phyloP scores from a whole-genome alignment of 176 grass and related monocot species.

The Musa acuminata region DNA sequence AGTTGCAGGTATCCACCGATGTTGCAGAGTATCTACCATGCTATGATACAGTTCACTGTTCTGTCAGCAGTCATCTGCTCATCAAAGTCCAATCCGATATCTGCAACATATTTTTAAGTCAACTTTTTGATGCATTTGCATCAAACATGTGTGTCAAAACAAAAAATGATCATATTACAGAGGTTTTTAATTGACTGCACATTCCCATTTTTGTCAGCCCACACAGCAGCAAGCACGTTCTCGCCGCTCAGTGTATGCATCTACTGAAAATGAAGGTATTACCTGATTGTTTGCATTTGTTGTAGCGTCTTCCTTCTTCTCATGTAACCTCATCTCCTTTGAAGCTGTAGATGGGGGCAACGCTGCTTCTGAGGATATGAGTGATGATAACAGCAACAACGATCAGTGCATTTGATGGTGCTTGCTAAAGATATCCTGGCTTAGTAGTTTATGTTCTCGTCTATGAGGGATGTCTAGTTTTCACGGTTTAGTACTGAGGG shows the following conservation, averaged over 20 bases:
- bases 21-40: neutral
- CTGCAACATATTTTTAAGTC: too few species aligned
- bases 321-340: conserved; percentile 7
- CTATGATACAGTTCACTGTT: neutral
- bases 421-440: neutral
- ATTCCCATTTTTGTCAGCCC: neutral
- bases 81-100: neutral
- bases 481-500: too few species aligned
- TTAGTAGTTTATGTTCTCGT: neutral
- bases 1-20: neutral
- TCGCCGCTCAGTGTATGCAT: conserved; percentile 10
- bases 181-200: neutral
- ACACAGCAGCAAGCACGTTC: conserved; percentile 16
- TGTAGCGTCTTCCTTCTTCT: too few species aligned
- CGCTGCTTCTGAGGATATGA: conserved; percentile 45
- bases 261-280: conserved; percentile 4
- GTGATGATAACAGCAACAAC: conserved; percentile 22
- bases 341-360: conserved; percentile 33
- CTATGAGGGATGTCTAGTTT: neutral
- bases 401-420: conserved; percentile 6
- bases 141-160: neutral
- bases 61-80: neutral
- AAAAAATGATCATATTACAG: neutral
- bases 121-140: neutral
- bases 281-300: too few species aligned